Conservation (phyloP, 1,139 yeast species). For the Geotrichum aggregatum region DNA sequence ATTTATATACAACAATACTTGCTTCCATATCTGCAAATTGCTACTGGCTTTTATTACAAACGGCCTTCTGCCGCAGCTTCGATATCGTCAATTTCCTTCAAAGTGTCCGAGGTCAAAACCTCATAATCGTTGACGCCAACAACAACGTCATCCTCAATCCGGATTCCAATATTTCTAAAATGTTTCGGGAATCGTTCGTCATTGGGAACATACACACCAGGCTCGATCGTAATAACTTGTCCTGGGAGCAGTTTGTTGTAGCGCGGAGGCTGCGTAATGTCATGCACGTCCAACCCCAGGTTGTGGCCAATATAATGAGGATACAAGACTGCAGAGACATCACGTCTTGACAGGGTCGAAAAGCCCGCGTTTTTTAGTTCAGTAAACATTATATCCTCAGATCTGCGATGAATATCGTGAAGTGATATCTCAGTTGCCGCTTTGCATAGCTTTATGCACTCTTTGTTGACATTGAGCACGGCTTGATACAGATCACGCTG, state of each 20-base stretch:
- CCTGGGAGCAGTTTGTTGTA: constrained; percentile 33
- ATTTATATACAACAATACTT: not conserved
- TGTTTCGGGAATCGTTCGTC: constrained; percentile 66
- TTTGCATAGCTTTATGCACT: constrained; percentile 67
- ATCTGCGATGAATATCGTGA: constrained; percentile 70
- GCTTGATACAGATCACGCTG: constrained; percentile 87
- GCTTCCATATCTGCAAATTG: too few species aligned
- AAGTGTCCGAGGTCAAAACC: constrained; percentile 73
- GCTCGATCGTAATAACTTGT: constrained; percentile 82
- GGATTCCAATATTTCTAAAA: constrained; percentile 84
- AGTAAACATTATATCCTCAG: constrained; percentile 54
- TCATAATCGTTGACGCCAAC: constrained; percentile 59
- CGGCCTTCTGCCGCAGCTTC: constrained; percentile 41
- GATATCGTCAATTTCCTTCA: constrained; percentile 76
- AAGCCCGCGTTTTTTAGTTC: constrained; percentile 66
- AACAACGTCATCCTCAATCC: constrained; percentile 90
- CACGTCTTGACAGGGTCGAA: constrained; percentile 29
- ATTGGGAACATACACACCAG: constrained; percentile 84
- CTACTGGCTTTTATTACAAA: too few species aligned
- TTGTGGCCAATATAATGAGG: constrained; percentile 97
- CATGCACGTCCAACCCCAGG: constrained; percentile 90
- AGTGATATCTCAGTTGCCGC: constrained; percentile 52
- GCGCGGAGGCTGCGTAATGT: constrained; percentile 55
- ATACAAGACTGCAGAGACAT: constrained; percentile 49
- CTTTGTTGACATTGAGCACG: constrained; percentile 75